Evolutionary conservation across 129 eudicot species (phyloP), one percentile per base, ranked within the genome.

Genomic region (Helianthus tuberosus): DNA sequence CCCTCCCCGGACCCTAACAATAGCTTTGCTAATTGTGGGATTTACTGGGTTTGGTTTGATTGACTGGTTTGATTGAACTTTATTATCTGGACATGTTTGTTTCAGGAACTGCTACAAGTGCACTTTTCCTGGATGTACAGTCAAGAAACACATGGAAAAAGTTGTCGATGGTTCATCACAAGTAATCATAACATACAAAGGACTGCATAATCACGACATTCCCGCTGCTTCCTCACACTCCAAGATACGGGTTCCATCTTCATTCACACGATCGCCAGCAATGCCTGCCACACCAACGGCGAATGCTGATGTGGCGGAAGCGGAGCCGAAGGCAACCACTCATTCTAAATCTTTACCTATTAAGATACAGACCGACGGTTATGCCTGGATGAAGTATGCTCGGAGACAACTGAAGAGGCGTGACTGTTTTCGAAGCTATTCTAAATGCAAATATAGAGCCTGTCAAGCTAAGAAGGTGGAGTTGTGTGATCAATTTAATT

Each of bases 351-450:
- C 58, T 59, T 60, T 35, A 66, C 25, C 73, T 62, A 79, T 66
- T 32, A 79, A 72, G 85, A 81, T 74, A 32, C 85, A 82, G 17
- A 36, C 57, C 25, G 96, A 91, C 58, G 88, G 86, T 29, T 91
- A 81, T 80, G 85, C 81, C 64, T 91, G 96, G 96, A 83, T 90
- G 48, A 91, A 88, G 80, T 91, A 91, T 73, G 97, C 96, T 69
- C 91, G 83, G 60, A 91, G 83, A 75, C 89, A 86, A 76, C 88
- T 91, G 52, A 91, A 89, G 82, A 81, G 83, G 75, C 92, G 91
- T 44, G 78, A 80, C 73, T 86, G 97, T 71, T 88, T 84, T 49
- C 78, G 96, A 69, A 89, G 96, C 84, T 91, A 91, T 77, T 91
- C 79, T 71, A 75, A 83, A 66, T 91, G 97, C 86, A 86, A 96